Percentiles rank a stretch among this genome's conserved stretches.
Evolutionary conservation across 257 asterid species (phyloP).

Genomic region (Nicotiana sylvestris): DNA sequence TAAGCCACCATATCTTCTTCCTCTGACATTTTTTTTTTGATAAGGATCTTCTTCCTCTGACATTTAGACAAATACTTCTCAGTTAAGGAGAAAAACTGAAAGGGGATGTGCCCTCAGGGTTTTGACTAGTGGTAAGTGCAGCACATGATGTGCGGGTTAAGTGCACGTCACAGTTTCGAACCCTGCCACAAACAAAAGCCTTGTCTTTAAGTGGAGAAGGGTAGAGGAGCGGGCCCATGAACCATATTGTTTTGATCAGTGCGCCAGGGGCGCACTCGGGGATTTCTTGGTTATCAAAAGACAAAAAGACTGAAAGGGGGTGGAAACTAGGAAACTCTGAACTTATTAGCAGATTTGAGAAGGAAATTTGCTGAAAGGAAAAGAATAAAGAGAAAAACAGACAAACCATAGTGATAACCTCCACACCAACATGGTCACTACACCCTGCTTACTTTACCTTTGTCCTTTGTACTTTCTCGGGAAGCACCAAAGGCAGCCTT

Average conservation of each 20-base stretch:
- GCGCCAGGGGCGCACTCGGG: too few species aligned
- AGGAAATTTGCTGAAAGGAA: neutral
- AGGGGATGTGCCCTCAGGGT: neutral
- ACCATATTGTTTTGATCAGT: too few species aligned
- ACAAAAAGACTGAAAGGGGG: neutral
- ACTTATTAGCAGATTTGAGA: neutral
- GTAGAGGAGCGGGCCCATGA: too few species aligned
- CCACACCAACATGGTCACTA: constrained; percentile 1
- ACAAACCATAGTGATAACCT: constrained; percentile 14
- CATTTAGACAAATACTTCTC: neutral
- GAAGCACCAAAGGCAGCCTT: constrained; percentile 69
- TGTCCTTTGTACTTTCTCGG: constrained; percentile 78
- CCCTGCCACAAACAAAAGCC: too few species aligned
- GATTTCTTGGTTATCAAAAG: too few species aligned
- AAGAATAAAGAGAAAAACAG: neutral
- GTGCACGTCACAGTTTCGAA: too few species aligned
- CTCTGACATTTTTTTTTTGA: neutral
- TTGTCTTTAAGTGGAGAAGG: too few species aligned
- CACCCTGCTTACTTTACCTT: constrained; percentile 49
- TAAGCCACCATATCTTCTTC: neutral
- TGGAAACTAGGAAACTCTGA: neutral
- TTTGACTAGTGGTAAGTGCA: too few species aligned
- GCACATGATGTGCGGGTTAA: too few species aligned
- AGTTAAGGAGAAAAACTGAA: neutral
- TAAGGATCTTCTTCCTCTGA: neutral